Percentiles rank a stretch among this genome's conserved stretches.
Conservation (phyloP, 768 basidiomycete genomes). For the Lentinus brumalis region DNA sequence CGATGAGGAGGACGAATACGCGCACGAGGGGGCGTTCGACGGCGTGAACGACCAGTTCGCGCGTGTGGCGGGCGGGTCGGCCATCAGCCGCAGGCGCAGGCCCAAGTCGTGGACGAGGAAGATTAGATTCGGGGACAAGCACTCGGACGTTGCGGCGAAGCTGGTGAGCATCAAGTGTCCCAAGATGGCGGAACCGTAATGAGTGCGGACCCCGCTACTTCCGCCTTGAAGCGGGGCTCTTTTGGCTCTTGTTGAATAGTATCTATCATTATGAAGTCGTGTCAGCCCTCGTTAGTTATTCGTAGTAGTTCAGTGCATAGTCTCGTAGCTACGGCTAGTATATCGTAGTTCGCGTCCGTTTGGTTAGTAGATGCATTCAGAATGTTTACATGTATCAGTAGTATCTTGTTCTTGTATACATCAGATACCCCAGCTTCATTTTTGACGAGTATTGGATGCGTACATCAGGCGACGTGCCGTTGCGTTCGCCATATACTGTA, state of each 20-base stretch:
- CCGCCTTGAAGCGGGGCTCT: not conserved
- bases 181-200: slow-evolving; percentile 15
- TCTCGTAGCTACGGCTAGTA: too few relatives aligned
- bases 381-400: too few relatives aligned
- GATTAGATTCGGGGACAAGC: slow-evolving; percentile 60
- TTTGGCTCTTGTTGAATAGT: not conserved
- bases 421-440: too few relatives aligned
- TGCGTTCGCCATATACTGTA: too few relatives aligned
- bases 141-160: slow-evolving; percentile 39
- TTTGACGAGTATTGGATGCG: too few relatives aligned
- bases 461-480: too few relatives aligned
- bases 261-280: not conserved
- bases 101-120: slow-evolving; percentile 28
- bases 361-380: too few relatives aligned
- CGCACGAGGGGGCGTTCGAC: slow-evolving; percentile 17
- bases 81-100: slow-evolving; percentile 21
- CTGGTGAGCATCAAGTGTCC: slow-evolving; percentile 48
- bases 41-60: slow-evolving; percentile 12
- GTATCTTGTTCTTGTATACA: too few relatives aligned
- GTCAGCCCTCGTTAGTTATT: not conserved
- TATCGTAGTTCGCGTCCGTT: too few relatives aligned
- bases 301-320: not conserved
- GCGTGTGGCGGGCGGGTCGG: slow-evolving; percentile 5
- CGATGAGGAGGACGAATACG: slow-evolving; percentile 23
- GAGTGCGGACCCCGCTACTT: not conserved